Evolutionary conservation across 1,139 yeast genomes (phyloP), one percentile per base, ranked within the genome.

Genomic region (Nakaseomyces bracarensis): DNA sequence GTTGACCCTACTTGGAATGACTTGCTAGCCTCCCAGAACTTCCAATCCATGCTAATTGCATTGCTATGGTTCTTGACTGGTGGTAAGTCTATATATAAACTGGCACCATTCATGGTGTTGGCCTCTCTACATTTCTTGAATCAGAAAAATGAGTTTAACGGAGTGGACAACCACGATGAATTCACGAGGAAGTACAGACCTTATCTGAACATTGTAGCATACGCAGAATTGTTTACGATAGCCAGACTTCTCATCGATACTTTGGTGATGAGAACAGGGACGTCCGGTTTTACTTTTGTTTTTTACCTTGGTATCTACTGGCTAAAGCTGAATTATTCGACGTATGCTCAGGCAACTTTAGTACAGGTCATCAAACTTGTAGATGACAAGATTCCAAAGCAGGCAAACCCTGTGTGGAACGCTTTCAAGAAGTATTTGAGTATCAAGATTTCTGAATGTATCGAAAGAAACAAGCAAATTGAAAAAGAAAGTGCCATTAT

Each of bases 221-320:
- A 75, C 47, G 73, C 79, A 53, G 91, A 82, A 57, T 54, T 80
- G 46, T 47, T 72, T 16, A 67, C 81, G 28, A 66, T 79, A 18
- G 57, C 70, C 13, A 72, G 77, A 42, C 67, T 82, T 46, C 36
- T 73, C 0, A 46, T 77, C 40, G 80, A 85, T 57, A 78, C 89
- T 0, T 43, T 79, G 18, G 60, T 79, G 34, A 60, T 79, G 44
- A 72, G 79, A 58, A 74, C 80, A 60, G 79, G 80, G 39, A 69
- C 82, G 11, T 71, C 85, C 2, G 93, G 91, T 2, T 80, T 67
- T 60, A 83, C 81, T 44, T 67, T 82, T 57, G 69, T 70, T 11
- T 57, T 75, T 40, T 79, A 78, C 58, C 54, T 70, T 44, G 61
- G 72, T 43, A 77, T 82, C 57, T 79, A 76, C 65, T 82, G 89